Evolutionary conservation across 2,329 filamentous ascomycete species (phyloP), one percentile per base, ranked within the genome.

Genomic region (Penicillium sp.): DNA sequence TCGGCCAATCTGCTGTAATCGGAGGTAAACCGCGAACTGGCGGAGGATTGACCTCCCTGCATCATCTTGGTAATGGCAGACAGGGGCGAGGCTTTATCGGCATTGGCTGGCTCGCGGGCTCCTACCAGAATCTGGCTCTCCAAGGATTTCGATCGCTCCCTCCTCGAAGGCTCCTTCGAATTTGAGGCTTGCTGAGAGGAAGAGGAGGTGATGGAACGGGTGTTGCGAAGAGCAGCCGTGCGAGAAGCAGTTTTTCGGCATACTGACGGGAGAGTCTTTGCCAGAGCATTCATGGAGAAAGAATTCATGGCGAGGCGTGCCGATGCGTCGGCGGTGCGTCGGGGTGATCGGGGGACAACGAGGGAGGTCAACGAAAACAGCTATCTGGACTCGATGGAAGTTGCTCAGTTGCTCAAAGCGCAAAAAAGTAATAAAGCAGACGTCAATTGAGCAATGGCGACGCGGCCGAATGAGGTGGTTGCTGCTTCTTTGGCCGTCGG

Each of bases 201-300:
- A 13, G 71, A 64, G 10, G 64, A 65, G 1, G 73, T 75, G 46
- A 77, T 72, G 1, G 59, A 51, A 52, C 68, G 68, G 34, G 53
- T 46, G 12, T 66, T 61, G 23, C 56, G 54, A 42, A 64, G 33
- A 5, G 55, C 50, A n/a, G 58, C 49, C 4, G 57, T 29, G 46
- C 55, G 59, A 13, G 62, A 39, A 26, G 63, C 63, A 41, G 55
- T 66, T 56, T 63, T 62, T 37, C 67, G 68, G 54, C 59, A 60
- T 58, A 66, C 39, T 30, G 68, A 66, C 26, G 70, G 68, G 54
- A 72, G 51, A 13, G 62, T 62, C 59, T 65, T 68, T 45, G 65
- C 58, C 49, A 72, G 50, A 34, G 62, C 49, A 52, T 55, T 69
- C 57, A 65, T 61, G 10, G 70, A 66, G 44, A 63, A 64, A 43